Percentiles rank a stretch among this genome's conserved stretches.
Evolutionary conservation across 257 asterid genomes (phyloP).

Genomic region (Ligustrum vulgare): DNA sequence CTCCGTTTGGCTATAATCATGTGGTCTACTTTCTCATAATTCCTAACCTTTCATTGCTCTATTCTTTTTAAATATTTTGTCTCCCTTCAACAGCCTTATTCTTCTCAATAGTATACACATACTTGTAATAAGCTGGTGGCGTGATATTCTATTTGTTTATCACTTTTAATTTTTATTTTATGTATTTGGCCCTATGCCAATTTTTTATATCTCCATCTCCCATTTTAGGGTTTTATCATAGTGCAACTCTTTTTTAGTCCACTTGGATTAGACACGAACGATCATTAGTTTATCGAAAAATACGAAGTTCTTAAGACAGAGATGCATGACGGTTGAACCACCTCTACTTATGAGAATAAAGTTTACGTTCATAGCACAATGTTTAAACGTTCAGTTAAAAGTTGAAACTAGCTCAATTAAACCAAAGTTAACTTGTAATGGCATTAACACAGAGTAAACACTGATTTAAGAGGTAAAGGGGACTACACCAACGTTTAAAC

Average conservation of each 20-base stretch:
- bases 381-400: too few relatives aligned
- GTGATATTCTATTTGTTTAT: neutral
- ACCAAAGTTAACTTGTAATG: too few relatives aligned
- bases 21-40: conserved; percentile 66
- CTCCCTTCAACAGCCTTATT: neutral
- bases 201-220: neutral
- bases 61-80: conserved; percentile 10
- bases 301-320: too few relatives aligned
- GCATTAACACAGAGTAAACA: too few relatives aligned
- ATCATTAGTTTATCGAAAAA: too few relatives aligned
- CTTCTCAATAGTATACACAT: neutral
- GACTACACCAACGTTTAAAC: too few relatives aligned
- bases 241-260: neutral
- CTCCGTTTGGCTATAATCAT: conserved; percentile 71
- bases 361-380: too few relatives aligned
- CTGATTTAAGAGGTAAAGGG: too few relatives aligned
- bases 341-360: too few relatives aligned
- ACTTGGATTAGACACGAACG: too few relatives aligned
- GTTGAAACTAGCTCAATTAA: too few relatives aligned
- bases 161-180: neutral
- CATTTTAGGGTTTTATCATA: neutral
- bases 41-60: conserved; percentile 31
- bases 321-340: too few relatives aligned
- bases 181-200: conserved; percentile 1
- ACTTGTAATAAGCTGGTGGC: neutral